These are phyloP conservation scores for Gonapodya prolifera DNA, from an alignment of 192 early-diverging fungal genomes.

Conservation along the genomic window DNA sequence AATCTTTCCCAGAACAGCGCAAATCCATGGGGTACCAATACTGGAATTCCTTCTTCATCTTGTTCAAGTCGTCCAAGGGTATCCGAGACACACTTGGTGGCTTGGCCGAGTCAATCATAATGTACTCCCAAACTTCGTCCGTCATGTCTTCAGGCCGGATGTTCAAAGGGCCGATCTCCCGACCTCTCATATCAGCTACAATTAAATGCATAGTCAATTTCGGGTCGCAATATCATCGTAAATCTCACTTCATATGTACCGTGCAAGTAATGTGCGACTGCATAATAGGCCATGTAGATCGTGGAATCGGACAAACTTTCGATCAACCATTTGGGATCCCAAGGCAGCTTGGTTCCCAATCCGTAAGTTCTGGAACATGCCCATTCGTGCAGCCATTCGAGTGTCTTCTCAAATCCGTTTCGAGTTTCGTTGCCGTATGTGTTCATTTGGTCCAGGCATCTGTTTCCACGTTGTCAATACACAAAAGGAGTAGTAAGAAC, in stretches of 20 bases:
- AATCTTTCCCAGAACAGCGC: slow-evolving; percentile 92
- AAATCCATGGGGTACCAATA: slow-evolving; percentile 98
- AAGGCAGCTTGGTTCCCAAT: slow-evolving; percentile 82
- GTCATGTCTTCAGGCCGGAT: slow-evolving; percentile 80
- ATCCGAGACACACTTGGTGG: slow-evolving; percentile 39
- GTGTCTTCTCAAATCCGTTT: slow-evolving; percentile 68
- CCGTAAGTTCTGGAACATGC: slow-evolving; percentile 92
- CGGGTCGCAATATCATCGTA: slow-evolving; percentile 7
- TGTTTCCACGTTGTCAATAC: background rate
- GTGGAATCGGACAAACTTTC: slow-evolving; percentile 97
- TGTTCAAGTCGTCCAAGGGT: slow-evolving; percentile 52
- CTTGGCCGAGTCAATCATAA: slow-evolving; percentile 58
- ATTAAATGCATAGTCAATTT: slow-evolving; percentile 6
- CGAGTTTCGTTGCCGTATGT: slow-evolving; percentile 68
- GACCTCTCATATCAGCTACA: background rate
- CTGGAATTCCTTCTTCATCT: slow-evolving; percentile 77
- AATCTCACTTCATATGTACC: slow-evolving; percentile 11
- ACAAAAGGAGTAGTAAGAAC: background rate
- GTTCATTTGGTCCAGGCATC: slow-evolving; percentile 66
- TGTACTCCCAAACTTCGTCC: slow-evolving; percentile 83
- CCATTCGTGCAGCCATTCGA: slow-evolving; percentile 93
- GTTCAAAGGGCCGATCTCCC: slow-evolving; percentile 45
- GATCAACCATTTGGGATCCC: slow-evolving; percentile 85
- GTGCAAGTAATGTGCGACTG: slow-evolving; percentile 85
- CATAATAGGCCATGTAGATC: slow-evolving; percentile 99